Evolutionary conservation across 306 rosid species (phyloP), one percentile per base, ranked within the genome.

Genomic region (Begonia masoniana): DNA sequence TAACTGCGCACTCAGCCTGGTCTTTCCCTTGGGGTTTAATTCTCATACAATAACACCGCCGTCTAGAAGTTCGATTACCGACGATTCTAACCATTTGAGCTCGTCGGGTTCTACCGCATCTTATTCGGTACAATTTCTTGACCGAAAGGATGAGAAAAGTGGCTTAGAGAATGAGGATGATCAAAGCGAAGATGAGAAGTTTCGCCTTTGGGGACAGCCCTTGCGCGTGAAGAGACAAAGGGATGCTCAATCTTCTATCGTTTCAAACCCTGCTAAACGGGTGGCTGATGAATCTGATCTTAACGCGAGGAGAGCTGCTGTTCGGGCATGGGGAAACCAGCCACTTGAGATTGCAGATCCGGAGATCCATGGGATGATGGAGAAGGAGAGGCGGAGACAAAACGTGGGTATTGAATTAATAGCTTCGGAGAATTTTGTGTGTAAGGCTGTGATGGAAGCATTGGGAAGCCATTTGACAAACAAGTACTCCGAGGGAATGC

Each of bases 401-500:
- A 72, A 64, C 50, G 69, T 19, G 51, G 95, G 95, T 0, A 88
- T 87, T 10, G 96, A 88, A 47, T 62, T 88, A 61, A 80, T 88
- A 12, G 97, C 97, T 13, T 84, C 93, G 10, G 97, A 81, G 78
- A 88, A 81, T 56, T 84, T 74, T 55, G 94, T 88, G 49, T 84
- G 97, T 21, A 79, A 65, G 52, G 87, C 96, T 46, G 94, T 87
- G 50, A 81, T 79, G 96, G 94, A 87, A 68, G 95, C 93, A 51
- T 52, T 88, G 60, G 94, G 96, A 3, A 84, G 93, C 60, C 93
- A 82, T 68, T 71, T 84, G 69, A 79, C 95, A 2, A 84, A 88
- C 57, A 87, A 81, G 55, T 82, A 88, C 58, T 84, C 92, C 0
- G 95, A 88, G 73, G 96, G 95, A 50, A 77, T 82, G 77, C 88